Conservation (phyloP, 2,329 filamentous ascomycete species). For the Thelonectria olida region DNA sequence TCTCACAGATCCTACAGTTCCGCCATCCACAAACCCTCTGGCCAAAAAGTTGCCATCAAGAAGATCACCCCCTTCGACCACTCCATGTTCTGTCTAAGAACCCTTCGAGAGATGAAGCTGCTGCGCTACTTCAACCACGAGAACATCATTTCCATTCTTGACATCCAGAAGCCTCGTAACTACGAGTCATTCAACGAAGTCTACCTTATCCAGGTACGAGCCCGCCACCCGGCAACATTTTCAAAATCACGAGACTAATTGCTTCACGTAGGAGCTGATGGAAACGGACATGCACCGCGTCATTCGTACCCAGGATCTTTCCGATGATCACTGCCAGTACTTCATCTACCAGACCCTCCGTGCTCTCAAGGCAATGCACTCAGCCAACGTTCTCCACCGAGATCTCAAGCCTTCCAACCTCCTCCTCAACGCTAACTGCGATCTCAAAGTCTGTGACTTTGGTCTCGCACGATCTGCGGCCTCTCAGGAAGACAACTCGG, state of each 20-base stretch:
- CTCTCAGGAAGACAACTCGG: conserved; percentile 98
- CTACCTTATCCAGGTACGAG: conserved; percentile 91
- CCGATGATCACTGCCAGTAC: conserved; percentile 99
- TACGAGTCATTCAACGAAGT: conserved; percentile 98
- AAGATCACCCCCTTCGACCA: conserved; percentile 99
- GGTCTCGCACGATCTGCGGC: conserved; percentile 94
- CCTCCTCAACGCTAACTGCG: conserved; percentile 97
- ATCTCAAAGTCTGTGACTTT: conserved; percentile 99
- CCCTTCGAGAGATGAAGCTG: conserved; percentile 98
- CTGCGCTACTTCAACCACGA: conserved; percentile 99
- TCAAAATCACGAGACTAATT: conserved; percentile 12
- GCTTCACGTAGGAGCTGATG: conserved; percentile 82
- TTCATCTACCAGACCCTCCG: conserved; percentile 99
- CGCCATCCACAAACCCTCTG: conserved; percentile 95
- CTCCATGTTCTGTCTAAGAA: conserved; percentile 97
- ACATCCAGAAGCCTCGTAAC: conserved; percentile 97
- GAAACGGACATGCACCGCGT: conserved; percentile 99
- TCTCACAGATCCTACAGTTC: conserved; percentile 67
- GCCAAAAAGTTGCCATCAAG: conserved; percentile 99
- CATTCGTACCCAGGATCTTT: conserved; percentile 97
- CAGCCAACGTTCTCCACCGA: conserved; percentile 95
- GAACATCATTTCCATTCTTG: conserved; percentile 99
- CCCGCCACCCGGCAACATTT: not conserved
- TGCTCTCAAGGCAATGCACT: conserved; percentile 98
- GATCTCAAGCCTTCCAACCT: conserved; percentile 98